Base-by-base conservation (phyloP, 495 filamentous ascomycete species). In the Trichocladium uniseriatum region DNA sequence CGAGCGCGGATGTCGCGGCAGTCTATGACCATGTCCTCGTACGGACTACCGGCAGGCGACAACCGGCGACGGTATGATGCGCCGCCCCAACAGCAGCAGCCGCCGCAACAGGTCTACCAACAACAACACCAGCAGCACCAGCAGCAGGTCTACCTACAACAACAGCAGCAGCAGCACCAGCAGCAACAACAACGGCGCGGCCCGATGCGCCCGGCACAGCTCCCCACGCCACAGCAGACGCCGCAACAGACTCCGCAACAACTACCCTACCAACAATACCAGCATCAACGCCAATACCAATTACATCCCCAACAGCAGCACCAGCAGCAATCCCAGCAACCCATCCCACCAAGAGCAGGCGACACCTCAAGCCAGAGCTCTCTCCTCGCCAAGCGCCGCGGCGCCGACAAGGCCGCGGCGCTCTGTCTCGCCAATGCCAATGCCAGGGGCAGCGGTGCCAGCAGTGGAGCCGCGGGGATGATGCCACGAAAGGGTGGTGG, bases 381-480 rank as follows among this genome's bases (percentile, higher is more conserved):
- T 5, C 61, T 75, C 8, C 63, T 79, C 2, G 66, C 73, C 1
- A 77, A 79, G 56, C 62, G 75, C 5, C 54, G 72, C 13, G 76
- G 76, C 5, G 63, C 66, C 13, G 68, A 74, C 21, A 70, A 66
- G 45, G 74, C 69, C 2, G 64, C 64, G 0, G 60, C 69, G 14
- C 59, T 78, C 14, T 44, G 55, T 16, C 59, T 76, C 5, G 29
- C 49, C 50, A 29, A 47, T 35, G 49, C 46, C 55, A 55, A 39
- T 55, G 20, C 53, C 43, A 38, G 43, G 48, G 35, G 50, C 29
- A 19, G 3, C 35, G 9, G 1, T 2, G 9, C 9, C 35, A 2
- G 15, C n/a, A 16, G 35, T n/a, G n/a, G n/a, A n/a, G n/a, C n/a
- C n/a, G n/a, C n/a, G n/a, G n/a, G n/a, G n/a, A n/a, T n/a, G n/a